These are phyloP conservation scores for Petrea volubilis DNA, from an alignment of 257 asterid species.

Conservation along the genomic window DNA sequence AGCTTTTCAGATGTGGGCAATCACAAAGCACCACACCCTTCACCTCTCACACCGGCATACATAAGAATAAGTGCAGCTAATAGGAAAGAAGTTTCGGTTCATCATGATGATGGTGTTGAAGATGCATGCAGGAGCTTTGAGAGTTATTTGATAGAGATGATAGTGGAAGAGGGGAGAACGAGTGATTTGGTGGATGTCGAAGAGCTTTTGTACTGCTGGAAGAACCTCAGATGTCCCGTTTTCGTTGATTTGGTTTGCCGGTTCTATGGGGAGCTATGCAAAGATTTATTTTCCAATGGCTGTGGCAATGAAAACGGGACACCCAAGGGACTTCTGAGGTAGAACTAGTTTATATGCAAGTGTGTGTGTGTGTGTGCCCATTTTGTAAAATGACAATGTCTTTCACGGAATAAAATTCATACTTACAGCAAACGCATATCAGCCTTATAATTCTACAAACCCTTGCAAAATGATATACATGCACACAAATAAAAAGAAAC, in stretches of 20 bases:
- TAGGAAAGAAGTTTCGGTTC: conserved; percentile 10
- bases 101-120: conserved; percentile 36
- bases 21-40: conserved; percentile 56
- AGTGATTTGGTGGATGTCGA: conserved; percentile 67
- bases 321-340: conserved; percentile 1
- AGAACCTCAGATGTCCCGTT: conserved; percentile 52
- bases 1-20: conserved; percentile 45
- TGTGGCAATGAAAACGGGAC: conserved; percentile 15
- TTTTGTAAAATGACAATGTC: background rate
- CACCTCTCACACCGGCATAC: conserved; percentile 76
- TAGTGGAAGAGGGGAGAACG: conserved; percentile 65
- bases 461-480: background rate
- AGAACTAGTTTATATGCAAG: background rate
- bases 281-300: conserved; percentile 53
- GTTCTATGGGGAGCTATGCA: conserved; percentile 73
- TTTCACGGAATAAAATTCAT: background rate
- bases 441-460: background rate
- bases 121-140: conserved; percentile 78
- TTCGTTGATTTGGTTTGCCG: conserved; percentile 63
- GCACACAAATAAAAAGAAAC: background rate
- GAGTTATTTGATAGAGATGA: conserved; percentile 67
- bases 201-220: conserved; percentile 74
- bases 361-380: too few relatives aligned
- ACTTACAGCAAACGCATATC: background rate
- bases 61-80: conserved; percentile 29